Base-by-base conservation (phyloP, 202 grass and related monocot species). In the Digitaria exilis region DNA sequence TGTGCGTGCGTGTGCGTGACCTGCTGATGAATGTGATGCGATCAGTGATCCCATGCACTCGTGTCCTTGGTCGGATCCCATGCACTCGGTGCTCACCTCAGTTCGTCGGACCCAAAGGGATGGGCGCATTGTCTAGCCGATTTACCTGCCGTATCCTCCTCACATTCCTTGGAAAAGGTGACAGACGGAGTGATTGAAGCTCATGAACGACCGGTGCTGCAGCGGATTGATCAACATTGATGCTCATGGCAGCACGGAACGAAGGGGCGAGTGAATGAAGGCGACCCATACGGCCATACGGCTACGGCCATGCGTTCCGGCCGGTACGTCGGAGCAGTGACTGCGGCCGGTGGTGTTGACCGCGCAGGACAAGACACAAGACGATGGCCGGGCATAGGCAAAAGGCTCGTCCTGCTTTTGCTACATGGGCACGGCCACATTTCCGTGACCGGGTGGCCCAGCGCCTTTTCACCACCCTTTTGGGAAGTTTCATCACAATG, bases 381-480 rank as follows among this genome's bases (percentile, higher is more conserved):
- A 70, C 14, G 7, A 29, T 1, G 44, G 6, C 28, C 11, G 28
- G 26, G 26, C 4, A n/a, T 31, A 29, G 69, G 30, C 69, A 72
- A 71, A 83, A 83, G 54, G 86, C 68, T 32, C 63, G 14, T 7
- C 4, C 8, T 34, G 10, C n/a, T n/a, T n/a, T n/a, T n/a, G n/a
- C n/a, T 18, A 7, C 78, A 77, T 46, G 56, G 24, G n/a, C 46
- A 26, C 30, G 45, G 34, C 14, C 22, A 64, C 82, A 65, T 82
- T 82, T 86, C 22, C 48, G 78, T 72, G 80, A 34, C 18, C 15
- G 56, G 11, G 22, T 15, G 78, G 9, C 54, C 39, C n/a, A 16
- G 65, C 65, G 26, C 83, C n/a, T 65, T 86, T 85, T 82, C 83
- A 0, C 25, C 51, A 14, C 41, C 79, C 88, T 83, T 86, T 90